These are phyloP conservation scores for Alternaria sp. DNA, from an alignment of 2,329 filamentous ascomycete genomes.

Conservation along the genomic window DNA sequence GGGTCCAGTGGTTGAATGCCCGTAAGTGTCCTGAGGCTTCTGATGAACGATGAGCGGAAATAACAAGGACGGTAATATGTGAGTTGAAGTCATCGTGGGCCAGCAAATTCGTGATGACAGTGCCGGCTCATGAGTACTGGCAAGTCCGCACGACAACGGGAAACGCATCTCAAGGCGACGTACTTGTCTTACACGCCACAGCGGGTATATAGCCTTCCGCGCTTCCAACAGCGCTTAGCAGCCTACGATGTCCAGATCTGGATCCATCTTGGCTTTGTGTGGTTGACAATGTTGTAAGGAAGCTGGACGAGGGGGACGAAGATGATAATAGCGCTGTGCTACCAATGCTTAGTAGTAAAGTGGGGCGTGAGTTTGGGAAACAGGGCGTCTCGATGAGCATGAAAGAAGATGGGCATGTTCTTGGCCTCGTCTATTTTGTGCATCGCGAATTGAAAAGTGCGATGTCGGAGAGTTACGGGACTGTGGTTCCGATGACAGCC, in stretches of 20 bases:
- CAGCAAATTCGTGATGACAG: slow-evolving; percentile 8
- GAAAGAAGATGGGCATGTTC: not conserved
- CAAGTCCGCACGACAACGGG: slow-evolving; percentile 6
- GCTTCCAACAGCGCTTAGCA: slow-evolving; percentile 27
- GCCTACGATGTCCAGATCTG: slow-evolving; percentile 22
- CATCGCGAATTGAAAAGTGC: slow-evolving; percentile 1
- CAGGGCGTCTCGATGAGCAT: slow-evolving; percentile 2
- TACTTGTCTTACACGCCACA: slow-evolving; percentile 20
- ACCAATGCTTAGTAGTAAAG: slow-evolving; percentile 3
- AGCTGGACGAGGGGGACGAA: not conserved
- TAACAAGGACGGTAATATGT: not conserved
- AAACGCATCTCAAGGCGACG: slow-evolving; percentile 20
- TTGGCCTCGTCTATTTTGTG: slow-evolving; percentile 9
- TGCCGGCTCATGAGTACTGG: slow-evolving; percentile 3
- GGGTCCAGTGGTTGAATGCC: slow-evolving; percentile 1
- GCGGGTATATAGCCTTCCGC: slow-evolving; percentile 21
- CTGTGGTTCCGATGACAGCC: slow-evolving; percentile 21
- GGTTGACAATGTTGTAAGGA: not conserved
- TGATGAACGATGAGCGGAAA: slow-evolving; percentile 18
- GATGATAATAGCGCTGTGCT: not conserved
- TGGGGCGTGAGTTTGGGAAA: slow-evolving; percentile 4
- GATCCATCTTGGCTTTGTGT: slow-evolving; percentile 29
- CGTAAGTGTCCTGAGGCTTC: slow-evolving; percentile 8
- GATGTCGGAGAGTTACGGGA: slow-evolving; percentile 25
- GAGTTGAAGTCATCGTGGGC: slow-evolving; percentile 6